Evolutionary conservation across 495 filamentous ascomycete species (phyloP).

Genomic region (Daldinia decipiens): DNA sequence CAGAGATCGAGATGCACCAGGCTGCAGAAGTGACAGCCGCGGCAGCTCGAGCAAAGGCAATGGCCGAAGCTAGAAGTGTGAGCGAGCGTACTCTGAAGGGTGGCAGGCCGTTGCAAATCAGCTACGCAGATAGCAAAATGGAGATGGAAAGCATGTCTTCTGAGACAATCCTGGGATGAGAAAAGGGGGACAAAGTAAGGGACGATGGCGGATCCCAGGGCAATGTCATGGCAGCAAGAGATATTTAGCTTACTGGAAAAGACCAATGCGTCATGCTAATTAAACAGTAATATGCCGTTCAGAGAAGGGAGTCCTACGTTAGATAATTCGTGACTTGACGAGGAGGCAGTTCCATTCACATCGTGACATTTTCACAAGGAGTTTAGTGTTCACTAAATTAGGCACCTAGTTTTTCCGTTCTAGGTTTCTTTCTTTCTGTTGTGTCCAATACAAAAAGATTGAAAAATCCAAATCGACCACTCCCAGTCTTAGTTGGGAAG

Average conservation of each 20-base stretch:
- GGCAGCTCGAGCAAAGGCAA: constrained; percentile 7
- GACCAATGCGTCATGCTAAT: not conserved
- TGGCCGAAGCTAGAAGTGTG: not conserved
- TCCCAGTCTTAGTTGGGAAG: too few species aligned
- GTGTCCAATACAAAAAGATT: not conserved
- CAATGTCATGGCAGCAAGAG: not conserved
- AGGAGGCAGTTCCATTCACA: not conserved
- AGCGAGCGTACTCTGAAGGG: not conserved
- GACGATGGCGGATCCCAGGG: not conserved
- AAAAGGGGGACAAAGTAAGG: not conserved
- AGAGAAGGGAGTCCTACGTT: not conserved
- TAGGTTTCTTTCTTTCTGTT: not conserved
- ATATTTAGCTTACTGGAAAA: not conserved
- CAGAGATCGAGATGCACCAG: constrained; percentile 25
- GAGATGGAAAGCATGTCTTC: not conserved
- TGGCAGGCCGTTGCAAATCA: not conserved
- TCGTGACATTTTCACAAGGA: not conserved
- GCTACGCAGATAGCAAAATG: not conserved
- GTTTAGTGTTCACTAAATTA: not conserved
- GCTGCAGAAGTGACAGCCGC: constrained; percentile 23
- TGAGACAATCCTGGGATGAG: not conserved
- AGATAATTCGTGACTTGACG: not conserved
- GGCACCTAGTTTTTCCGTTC: not conserved
- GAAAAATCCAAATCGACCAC: not conserved
- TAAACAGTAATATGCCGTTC: not conserved